These are phyloP conservation scores for Quillaja saponaria DNA, from an alignment of 306 rosid species.

Conservation along the genomic window DNA sequence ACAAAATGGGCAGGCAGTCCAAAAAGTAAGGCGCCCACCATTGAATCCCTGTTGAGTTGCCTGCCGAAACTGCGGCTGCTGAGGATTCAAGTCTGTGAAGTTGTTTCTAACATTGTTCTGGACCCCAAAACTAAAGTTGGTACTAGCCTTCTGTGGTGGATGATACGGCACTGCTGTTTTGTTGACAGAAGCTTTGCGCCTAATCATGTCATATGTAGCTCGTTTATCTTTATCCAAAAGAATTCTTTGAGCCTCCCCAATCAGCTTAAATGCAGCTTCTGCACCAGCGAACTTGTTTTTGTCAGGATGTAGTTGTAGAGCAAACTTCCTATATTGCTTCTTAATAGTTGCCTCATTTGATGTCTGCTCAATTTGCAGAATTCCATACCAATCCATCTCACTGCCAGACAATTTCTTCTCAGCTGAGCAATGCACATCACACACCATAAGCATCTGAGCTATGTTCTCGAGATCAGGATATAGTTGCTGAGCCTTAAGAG, in stretches of 20 bases:
- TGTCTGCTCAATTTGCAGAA: constrained; percentile 71
- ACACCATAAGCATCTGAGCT: constrained; percentile 74
- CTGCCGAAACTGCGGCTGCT: constrained; percentile 48
- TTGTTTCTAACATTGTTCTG: constrained; percentile 48
- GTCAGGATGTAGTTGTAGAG: constrained; percentile 96
- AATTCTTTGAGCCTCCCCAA: constrained; percentile 84
- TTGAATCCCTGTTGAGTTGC: constrained; percentile 46
- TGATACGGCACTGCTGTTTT: constrained; percentile 38
- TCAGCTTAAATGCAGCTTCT: constrained; percentile 92
- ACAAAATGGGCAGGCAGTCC: constrained; percentile 83
- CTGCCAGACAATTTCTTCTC: constrained; percentile 52
- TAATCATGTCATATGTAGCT: constrained; percentile 52
- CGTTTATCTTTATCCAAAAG: constrained; percentile 80
- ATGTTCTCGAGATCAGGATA: constrained; percentile 79
- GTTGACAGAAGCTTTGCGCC: constrained; percentile 37
- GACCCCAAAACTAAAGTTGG: constrained; percentile 41
- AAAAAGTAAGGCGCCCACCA: constrained; percentile 53
- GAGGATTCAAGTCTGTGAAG: constrained; percentile 42
- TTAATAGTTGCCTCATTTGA: constrained; percentile 71
- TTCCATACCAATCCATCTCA: constrained; percentile 78
- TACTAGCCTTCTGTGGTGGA: constrained; percentile 44
- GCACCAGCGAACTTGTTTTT: constrained; percentile 93
- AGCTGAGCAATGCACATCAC: constrained; percentile 85
- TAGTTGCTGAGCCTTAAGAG: constrained; percentile 66
- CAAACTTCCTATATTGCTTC: constrained; percentile 87